Conservation (phyloP, 352 stramenopile genomes). For the Globisporangium paddicum region DNA sequence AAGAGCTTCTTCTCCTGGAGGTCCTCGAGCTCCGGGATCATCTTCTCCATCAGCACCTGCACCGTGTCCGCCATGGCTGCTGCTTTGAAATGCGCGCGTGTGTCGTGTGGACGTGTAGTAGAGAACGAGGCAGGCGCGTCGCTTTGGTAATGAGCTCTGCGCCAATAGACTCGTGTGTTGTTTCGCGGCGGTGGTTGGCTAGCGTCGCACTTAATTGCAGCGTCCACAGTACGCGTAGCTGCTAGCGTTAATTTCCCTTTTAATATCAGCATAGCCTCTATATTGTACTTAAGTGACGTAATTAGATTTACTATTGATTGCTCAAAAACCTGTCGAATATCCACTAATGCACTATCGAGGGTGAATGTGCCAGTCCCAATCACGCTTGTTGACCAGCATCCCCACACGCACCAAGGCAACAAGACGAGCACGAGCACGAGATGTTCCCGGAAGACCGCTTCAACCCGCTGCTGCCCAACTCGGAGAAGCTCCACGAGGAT, state of each 20-base stretch:
- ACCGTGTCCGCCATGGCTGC: conserved; percentile 90
- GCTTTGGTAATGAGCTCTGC: conserved; percentile 10
- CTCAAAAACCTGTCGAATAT: not conserved
- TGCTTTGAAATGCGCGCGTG: conserved; percentile 1
- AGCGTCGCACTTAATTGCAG: conserved; percentile 12
- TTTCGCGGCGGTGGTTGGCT: not conserved
- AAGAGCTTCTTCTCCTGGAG: conserved; percentile 87
- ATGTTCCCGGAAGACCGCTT: conserved; percentile 85
- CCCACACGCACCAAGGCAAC: not conserved
- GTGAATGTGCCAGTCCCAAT: not conserved
- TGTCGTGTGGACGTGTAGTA: not conserved
- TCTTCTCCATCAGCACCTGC: conserved; percentile 92
- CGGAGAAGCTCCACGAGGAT: conserved; percentile 66
- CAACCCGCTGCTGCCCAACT: conserved; percentile 66
- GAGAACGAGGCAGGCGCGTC: not conserved
- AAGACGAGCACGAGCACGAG: not conserved
- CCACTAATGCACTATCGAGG: not conserved
- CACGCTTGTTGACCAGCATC: conserved; percentile 7
- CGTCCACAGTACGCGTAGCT: not conserved
- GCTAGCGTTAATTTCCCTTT: not conserved
- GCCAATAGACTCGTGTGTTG: conserved; percentile 11
- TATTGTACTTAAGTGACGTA: not conserved
- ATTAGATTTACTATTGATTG: not conserved
- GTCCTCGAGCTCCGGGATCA: conserved; percentile 93
- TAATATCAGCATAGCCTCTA: not conserved